Percentiles rank a stretch among this genome's conserved stretches.
Conservation (phyloP, 148 eudicot species). For the Vaccinium myrtillus region DNA sequence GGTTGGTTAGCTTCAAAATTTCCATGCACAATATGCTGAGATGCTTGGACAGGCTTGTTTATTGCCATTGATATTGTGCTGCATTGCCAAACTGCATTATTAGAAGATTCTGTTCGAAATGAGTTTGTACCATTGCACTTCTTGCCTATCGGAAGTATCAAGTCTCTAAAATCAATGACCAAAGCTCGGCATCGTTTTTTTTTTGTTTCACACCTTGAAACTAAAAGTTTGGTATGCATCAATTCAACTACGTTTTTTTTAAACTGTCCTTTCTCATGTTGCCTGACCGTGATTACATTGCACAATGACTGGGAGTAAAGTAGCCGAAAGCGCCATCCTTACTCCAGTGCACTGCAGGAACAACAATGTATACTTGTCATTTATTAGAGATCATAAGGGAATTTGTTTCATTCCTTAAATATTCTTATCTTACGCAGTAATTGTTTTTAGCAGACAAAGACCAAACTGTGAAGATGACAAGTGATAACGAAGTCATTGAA, state of each 20-base stretch:
- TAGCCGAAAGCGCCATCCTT: neutral
- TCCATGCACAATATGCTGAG: neutral
- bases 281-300: neutral
- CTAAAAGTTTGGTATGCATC: neutral
- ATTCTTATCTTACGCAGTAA: neutral
- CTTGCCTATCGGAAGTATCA: neutral
- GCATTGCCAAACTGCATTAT: neutral
- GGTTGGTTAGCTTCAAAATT: neutral
- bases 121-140: neutral
- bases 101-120: neutral
- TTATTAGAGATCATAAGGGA: neutral
- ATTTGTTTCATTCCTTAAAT: neutral
- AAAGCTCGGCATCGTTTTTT: neutral
- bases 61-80: neutral
- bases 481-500: conserved; percentile 17
- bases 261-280: neutral
- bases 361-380: neutral
- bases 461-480: conserved; percentile 14
- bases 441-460: conserved; percentile 16
- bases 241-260: neutral
- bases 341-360: neutral
- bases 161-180: neutral
- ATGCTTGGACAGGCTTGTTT: neutral
- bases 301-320: neutral
- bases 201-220: neutral